These are phyloP conservation scores for Brassica rapa DNA, from an alignment of 345 rosid species.

Conservation along the genomic window DNA sequence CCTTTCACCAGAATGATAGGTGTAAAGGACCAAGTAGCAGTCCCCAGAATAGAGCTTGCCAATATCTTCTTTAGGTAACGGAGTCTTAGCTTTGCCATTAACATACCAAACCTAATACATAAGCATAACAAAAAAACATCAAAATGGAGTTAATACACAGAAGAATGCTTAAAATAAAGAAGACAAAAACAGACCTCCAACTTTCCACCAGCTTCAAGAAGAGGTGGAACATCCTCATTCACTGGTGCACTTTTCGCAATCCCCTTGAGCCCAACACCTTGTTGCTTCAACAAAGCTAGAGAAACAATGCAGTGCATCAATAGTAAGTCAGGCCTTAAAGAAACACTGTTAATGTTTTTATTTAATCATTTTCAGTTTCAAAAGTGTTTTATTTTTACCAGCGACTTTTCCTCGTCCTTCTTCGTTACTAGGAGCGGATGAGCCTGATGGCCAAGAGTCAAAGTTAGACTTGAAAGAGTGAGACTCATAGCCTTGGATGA, in stretches of 20 bases:
- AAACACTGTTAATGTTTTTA: not conserved
- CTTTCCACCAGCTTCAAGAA: conserved; percentile 96
- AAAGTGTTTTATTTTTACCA: conserved; percentile 46
- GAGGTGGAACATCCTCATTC: conserved; percentile 89
- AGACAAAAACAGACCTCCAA: conserved; percentile 67
- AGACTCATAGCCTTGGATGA: conserved; percentile 95
- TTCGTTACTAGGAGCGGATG: conserved; percentile 73
- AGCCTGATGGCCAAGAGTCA: conserved; percentile 94
- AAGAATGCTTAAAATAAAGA: not conserved
- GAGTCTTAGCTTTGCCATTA: conserved; percentile 78
- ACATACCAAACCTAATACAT: conserved; percentile 80
- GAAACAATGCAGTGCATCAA: conserved; percentile 23
- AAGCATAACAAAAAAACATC: not conserved
- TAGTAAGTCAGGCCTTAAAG: conserved; percentile 4
- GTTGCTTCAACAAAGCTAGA: conserved; percentile 93
- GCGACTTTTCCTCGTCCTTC: conserved; percentile 99
- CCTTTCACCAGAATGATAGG: conserved; percentile 92
- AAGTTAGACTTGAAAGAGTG: conserved; percentile 88
- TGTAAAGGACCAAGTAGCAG: conserved; percentile 88
- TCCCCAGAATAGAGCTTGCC: conserved; percentile 96
- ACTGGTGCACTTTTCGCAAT: conserved; percentile 66
- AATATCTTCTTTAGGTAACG: conserved; percentile 75
- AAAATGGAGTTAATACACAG: not conserved
- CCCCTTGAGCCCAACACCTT: conserved; percentile 92
- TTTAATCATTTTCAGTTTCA: not conserved